Base-by-base conservation (phyloP, 2,329 filamentous ascomycete species). In the Ophiostoma triangulosporum region DNA sequence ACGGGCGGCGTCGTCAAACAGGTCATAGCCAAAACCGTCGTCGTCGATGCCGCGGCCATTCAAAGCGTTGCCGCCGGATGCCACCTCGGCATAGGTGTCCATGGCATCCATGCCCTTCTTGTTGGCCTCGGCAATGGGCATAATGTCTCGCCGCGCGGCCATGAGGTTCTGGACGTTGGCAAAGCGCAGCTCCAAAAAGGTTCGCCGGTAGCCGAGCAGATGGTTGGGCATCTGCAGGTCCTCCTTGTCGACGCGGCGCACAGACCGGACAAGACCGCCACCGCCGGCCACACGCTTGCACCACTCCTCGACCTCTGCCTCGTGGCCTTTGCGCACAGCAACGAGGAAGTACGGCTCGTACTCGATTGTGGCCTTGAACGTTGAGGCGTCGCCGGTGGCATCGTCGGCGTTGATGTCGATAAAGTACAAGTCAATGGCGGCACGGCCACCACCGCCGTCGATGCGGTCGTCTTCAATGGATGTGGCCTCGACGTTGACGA, bases 1-100 rank as follows among this genome's bases (percentile, higher is more conserved):
- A 78, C 86, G 78, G 77, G 73, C 74, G 68, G 91, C 74, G 68
- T 93, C 86, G 66, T 86, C 91, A 80, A 95, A 97, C 64, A 97
- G 83, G 72, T 98, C 93, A 15, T 33, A 20, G 46, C 48, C 51
- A 24, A 33, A 26, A 22, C 38, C 54, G 26, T 38, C 31, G 32
- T 24, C 32, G 15, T 31, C 35, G 24, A 17, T n/a, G 20, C 24
- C 86, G 67, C 89, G 79, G 27, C 46, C 46, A 17, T 69, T 84
- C 91, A 96, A 91, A 58, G 29, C 20, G 9, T 32, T 32, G 29
- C 36, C 86, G 67, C 15, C 53, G 87, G 83, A 86, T 57, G 88
- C 88, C 64, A 97, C 89, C 73, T 98, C 93, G 40, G 90, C 90
- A 73, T 98, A 98, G 60, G 91, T 90, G 73, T 98, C 93, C 86